Evolutionary conservation across 495 filamentous ascomycete species (phyloP).

Genomic region (Schizothecium vesticola): DNA sequence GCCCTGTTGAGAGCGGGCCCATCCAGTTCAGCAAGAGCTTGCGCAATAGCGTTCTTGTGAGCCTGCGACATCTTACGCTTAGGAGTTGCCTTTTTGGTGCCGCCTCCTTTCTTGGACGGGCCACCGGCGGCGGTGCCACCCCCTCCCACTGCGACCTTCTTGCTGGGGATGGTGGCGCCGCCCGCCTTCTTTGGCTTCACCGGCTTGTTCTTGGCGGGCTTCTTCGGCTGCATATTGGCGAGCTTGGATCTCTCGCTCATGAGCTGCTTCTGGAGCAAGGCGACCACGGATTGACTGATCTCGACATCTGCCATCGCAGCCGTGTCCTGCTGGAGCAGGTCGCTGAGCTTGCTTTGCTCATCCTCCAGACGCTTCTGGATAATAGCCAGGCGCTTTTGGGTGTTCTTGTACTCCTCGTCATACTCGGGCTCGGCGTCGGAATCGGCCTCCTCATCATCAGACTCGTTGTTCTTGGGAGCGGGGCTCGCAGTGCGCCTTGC

Average conservation of each 20-base stretch:
- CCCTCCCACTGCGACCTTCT: constrained; percentile 23
- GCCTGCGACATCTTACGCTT: constrained; percentile 60
- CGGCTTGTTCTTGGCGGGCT: constrained; percentile 35
- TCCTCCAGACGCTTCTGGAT: constrained; percentile 40
- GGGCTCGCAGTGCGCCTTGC: constrained; percentile 23
- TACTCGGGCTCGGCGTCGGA: constrained; percentile 32
- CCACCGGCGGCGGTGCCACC: constrained; percentile 30
- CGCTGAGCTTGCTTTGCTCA: constrained; percentile 60
- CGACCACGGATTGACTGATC: constrained; percentile 47
- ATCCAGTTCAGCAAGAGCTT: constrained; percentile 68
- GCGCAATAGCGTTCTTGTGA: constrained; percentile 83
- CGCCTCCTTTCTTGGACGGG: constrained; percentile 40
- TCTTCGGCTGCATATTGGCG: constrained; percentile 29
- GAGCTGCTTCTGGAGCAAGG: constrained; percentile 43
- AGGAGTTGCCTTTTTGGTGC: constrained; percentile 33
- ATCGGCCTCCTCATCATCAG: constrained; percentile 46
- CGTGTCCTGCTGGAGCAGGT: constrained; percentile 62
- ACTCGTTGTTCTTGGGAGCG: constrained; percentile 50
- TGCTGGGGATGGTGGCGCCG: constrained; percentile 17
- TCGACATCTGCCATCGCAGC: constrained; percentile 56
- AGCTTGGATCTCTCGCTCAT: constrained; percentile 46
- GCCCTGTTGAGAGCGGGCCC: constrained; percentile 69
- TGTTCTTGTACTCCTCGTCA: constrained; percentile 21
- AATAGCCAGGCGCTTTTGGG: constrained; percentile 15
- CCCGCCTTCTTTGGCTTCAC: constrained; percentile 35